phyloP scores from a whole-genome alignment of 441 rosid genomes.

The Pelargonium australe region DNA sequence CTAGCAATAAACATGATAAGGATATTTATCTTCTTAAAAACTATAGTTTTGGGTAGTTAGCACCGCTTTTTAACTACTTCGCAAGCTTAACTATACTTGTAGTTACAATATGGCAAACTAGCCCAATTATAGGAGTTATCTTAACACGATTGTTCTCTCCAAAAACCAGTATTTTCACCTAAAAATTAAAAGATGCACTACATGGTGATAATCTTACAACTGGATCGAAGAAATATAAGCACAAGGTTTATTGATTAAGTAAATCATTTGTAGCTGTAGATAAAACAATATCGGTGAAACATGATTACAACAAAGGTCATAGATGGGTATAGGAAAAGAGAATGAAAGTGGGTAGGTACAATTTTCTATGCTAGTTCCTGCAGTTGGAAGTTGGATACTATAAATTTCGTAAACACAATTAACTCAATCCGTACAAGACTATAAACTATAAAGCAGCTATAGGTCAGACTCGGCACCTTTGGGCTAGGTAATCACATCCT shows the following conservation, averaged over 20 bases:
- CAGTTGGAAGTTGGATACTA: neutral
- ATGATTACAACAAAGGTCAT: neutral
- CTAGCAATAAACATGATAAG: no score
- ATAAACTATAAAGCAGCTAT: neutral
- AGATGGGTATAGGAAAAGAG: neutral
- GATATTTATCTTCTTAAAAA: no score
- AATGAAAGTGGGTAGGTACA: neutral
- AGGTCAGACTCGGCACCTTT: constrained; percentile 53
- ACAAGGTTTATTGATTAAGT: neutral
- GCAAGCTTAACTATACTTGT: neutral
- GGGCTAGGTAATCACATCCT: constrained; percentile 67
- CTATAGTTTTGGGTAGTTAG: no score
- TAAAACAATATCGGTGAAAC: neutral
- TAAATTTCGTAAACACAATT: neutral
- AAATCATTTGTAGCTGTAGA: neutral
- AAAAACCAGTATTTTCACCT: no score
- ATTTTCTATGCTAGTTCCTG: neutral
- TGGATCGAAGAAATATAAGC: neutral
- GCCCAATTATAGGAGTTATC: neutral
- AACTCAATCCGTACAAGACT: neutral
- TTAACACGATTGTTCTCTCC: neutral
- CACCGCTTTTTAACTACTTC: no score
- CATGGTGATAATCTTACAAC: no score
- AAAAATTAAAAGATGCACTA: no score
- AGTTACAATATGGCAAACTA: neutral